These are phyloP conservation scores for Arabidopsis suecica DNA, from an alignment of 345 rosid genomes.

Conservation along the genomic window DNA sequence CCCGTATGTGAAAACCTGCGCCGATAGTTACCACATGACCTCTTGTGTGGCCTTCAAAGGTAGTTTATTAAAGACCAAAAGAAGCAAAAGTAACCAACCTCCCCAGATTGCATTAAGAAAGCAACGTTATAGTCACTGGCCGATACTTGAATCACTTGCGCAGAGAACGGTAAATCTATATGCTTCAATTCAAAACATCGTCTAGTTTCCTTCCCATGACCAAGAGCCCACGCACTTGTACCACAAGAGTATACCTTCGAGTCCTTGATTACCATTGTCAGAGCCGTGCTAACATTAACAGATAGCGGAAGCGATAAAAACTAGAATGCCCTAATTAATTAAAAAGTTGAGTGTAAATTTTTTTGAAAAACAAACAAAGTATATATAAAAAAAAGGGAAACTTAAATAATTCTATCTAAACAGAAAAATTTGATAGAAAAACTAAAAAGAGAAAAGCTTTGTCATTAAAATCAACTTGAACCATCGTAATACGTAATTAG, in stretches of 20 bases:
- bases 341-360: no score
- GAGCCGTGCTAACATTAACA: no score
- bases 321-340: no score
- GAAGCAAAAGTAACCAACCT: conserved; percentile 52
- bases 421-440: no score
- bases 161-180: conserved; percentile 49
- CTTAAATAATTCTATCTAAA: no score
- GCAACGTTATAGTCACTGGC: conserved; percentile 79
- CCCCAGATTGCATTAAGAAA: conserved; percentile 70
- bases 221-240: conserved; percentile 66
- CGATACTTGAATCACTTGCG: conserved; percentile 67
- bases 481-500: no score
- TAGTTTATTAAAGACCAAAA: not conserved
- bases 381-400: no score
- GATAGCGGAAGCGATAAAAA: no score
- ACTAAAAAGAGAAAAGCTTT: no score
- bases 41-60: not conserved
- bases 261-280: conserved; percentile 45
- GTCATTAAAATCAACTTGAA: no score
- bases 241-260: conserved; percentile 80
- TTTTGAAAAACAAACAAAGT: no score
- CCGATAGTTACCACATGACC: not conserved
- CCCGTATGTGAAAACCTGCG: not conserved
- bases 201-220: conserved; percentile 71
- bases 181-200: conserved; percentile 60